These are phyloP conservation scores for Globisporangium abappressorium DNA, from an alignment of 352 stramenopile genomes.

Conservation along the genomic window DNA sequence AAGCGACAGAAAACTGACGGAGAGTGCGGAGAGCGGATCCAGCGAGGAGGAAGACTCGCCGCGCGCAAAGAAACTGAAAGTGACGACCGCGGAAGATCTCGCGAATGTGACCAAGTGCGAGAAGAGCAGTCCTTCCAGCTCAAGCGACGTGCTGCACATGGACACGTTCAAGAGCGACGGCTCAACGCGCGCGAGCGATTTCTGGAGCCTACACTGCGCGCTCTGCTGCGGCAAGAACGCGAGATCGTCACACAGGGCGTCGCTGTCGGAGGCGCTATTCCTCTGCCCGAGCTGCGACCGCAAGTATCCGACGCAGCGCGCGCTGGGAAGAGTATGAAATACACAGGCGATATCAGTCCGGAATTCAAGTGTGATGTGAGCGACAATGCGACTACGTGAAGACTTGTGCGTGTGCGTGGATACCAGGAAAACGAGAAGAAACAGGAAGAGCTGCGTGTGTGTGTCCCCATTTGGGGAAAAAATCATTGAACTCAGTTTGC, in stretches of 20 bases:
- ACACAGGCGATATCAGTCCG: neutral
- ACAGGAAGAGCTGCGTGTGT: neutral
- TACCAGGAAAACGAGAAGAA: constrained; percentile 3
- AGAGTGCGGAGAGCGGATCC: neutral
- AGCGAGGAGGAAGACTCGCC: neutral
- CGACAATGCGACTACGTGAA: neutral
- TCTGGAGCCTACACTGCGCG: constrained; percentile 57
- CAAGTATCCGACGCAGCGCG: constrained; percentile 82
- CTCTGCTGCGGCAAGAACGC: constrained; percentile 57
- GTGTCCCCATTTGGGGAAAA: neutral
- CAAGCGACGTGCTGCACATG: constrained; percentile 56
- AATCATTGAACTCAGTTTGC: neutral
- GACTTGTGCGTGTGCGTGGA: neutral
- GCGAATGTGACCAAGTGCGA: constrained; percentile 21
- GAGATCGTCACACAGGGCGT: constrained; percentile 20
- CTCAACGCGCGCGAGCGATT: constrained; percentile 19
- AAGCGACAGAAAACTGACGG: neutral
- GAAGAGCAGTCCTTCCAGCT: constrained; percentile 65
- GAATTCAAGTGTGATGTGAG: neutral
- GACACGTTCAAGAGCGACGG: constrained; percentile 30
- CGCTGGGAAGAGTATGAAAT: constrained; percentile 56
- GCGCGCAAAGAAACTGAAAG: constrained; percentile 13
- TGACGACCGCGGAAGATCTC: constrained; percentile 13
- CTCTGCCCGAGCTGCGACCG: constrained; percentile 72
- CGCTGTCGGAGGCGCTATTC: constrained; percentile 49